Evolutionary conservation across 2,329 filamentous ascomycete genomes (phyloP).

Genomic region (Immersiporthe knoxdaviesiana): DNA sequence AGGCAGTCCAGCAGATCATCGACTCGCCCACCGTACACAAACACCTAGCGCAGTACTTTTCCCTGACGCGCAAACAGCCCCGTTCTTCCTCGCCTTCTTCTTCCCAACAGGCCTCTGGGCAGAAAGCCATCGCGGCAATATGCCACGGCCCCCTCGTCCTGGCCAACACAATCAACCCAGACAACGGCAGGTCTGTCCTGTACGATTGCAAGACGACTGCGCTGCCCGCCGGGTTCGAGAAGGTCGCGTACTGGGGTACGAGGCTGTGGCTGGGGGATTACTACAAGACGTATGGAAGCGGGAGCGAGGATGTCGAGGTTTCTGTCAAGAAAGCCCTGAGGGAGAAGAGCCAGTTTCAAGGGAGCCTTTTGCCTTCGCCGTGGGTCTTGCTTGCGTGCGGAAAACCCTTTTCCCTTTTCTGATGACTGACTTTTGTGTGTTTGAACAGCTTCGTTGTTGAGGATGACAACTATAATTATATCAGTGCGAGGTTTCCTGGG

Average conservation of each 20-base stretch:
- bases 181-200: conserved; percentile 49
- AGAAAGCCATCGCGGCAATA: conserved; percentile 51
- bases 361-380: conserved; percentile 46
- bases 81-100: not conserved
- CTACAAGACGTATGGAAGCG: conserved; percentile 59
- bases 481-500: conserved; percentile 51
- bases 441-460: conserved; percentile 49
- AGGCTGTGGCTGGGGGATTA: conserved; percentile 55
- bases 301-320: conserved; percentile 51
- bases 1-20: conserved; percentile 54
- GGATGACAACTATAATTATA: conserved; percentile 53
- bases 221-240: conserved; percentile 53
- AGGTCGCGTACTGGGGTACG: conserved; percentile 53
- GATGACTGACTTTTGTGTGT: not conserved
- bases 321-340: conserved; percentile 38
- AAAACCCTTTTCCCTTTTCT: too few species aligned
- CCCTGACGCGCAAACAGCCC: conserved; percentile 45
- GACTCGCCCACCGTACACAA: conserved; percentile 50
- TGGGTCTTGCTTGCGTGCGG: too few species aligned
- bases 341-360: conserved; percentile 49
- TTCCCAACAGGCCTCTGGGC: conserved; percentile 36
- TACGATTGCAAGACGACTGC: conserved; percentile 53
- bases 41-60: conserved; percentile 52
- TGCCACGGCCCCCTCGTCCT: conserved; percentile 59
- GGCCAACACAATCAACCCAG: conserved; percentile 43